Base-by-base conservation (phyloP, 805 yeast genomes). In the Lachancea lanzarotensis region DNA sequence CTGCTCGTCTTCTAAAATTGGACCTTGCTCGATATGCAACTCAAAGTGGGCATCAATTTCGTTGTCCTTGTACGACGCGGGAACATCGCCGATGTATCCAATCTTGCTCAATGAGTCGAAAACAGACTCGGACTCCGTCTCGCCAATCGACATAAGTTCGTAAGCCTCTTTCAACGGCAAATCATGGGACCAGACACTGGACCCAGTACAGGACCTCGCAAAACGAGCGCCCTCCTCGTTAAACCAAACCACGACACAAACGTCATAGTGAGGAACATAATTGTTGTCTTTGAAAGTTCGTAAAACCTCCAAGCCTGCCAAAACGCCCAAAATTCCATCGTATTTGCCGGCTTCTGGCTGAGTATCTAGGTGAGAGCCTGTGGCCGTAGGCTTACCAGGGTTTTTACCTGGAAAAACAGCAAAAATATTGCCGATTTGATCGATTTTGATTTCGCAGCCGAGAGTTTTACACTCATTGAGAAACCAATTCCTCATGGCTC, bases 161-260 rank as follows among this genome's bases (percentile, higher is more conserved):
- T 81, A 78, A 4, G 78, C 74, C 3, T 70, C 71, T 43, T 81
- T 75, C 44, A 71, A 63, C 1, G 69, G 52, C 31, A 70, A 57
- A 22, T 65, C 60, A 11, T 75, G 83, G 2, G 85, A 77, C 84
- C 84, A 82, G 2, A 81, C 85, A 12, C 81, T 72, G 3, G 83
- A 76, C 2, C 83, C 75, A 75, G 82, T 80, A 60, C 79, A 72
- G 36, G 82, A 71, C 63, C 75, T 69, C n/a, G 88, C 85, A 55
- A 81, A 82, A 41, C 90, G 64, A 0, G 89, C 88, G 45, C 90
- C 90, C 65, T 82, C 90, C 57, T 82, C 90, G 55, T 82, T 82
- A 60, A 81, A 79, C 90, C 90, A 82, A 55, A 77, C 72, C 34
- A 82, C 72, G 3, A 79, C 70, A 5, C 82, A 79, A 45, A 82